These are phyloP conservation scores for Rhipidocladum racemiflorum DNA, from an alignment of 176 grass and related monocot species.

Conservation along the genomic window DNA sequence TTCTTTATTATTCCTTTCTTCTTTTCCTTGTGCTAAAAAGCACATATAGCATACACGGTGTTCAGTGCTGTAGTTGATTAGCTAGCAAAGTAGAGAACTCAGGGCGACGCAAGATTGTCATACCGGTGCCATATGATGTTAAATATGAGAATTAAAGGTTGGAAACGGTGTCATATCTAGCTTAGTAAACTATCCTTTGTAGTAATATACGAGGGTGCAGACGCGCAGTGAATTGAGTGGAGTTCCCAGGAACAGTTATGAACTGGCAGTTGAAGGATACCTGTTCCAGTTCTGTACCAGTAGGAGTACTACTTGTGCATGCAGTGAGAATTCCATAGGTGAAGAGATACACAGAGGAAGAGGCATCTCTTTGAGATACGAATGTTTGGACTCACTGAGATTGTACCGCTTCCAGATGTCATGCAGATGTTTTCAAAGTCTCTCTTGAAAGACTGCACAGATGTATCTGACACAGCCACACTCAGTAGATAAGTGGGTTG, in stretches of 20 bases:
- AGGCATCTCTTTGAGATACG: not conserved
- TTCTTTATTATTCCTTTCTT: not conserved
- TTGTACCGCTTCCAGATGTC: not conserved
- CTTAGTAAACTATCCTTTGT: not conserved
- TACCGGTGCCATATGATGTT: slow-evolving; percentile 8
- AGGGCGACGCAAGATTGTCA: not conserved
- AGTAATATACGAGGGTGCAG: not conserved
- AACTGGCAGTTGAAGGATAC: not conserved
- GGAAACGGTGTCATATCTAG: not conserved
- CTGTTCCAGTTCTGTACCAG: not conserved
- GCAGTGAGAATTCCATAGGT: not conserved
- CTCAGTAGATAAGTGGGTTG: not conserved
- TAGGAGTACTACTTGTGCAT: not conserved
- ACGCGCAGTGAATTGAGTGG: not conserved
- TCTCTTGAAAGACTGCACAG: not conserved
- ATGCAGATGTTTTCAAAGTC: not conserved
- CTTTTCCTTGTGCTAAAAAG: slow-evolving; percentile 22
- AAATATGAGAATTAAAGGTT: not conserved
- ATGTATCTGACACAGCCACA: not conserved
- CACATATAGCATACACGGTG: not conserved
- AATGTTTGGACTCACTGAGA: not conserved
- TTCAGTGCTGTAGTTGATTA: slow-evolving; percentile 31
- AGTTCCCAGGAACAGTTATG: not conserved
- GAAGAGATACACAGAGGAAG: not conserved
- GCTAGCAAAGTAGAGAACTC: not conserved